phyloP scores from a whole-genome alignment of 2,329 filamentous ascomycete genomes.

The Elsinoe arachidis region DNA sequence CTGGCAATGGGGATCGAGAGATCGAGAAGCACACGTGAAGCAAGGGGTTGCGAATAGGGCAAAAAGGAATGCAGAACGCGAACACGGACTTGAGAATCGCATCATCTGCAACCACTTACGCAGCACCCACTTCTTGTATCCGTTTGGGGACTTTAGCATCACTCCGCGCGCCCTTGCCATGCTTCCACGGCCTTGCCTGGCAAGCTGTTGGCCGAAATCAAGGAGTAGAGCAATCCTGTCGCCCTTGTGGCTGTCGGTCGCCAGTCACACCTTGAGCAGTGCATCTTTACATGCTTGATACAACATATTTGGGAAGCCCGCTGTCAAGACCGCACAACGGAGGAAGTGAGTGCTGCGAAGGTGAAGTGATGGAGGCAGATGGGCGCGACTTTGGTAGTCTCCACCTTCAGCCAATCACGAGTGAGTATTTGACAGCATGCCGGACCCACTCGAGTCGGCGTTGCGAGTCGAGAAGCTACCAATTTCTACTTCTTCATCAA shows the following conservation, averaged over 20 bases:
- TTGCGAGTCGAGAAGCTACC: slow-evolving; percentile 10
- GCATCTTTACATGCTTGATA: too few species aligned
- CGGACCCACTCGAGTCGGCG: slow-evolving; percentile 6
- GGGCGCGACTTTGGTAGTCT: too few species aligned
- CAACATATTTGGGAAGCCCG: too few species aligned
- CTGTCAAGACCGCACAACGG: too few species aligned
- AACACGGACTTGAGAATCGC: background rate
- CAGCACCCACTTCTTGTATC: background rate
- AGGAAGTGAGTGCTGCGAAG: too few species aligned
- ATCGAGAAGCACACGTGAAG: background rate
- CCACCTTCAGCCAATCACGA: background rate
- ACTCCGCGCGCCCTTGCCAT: slow-evolving; percentile 1
- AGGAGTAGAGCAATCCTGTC: background rate
- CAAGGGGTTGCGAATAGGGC: background rate
- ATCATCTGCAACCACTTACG: background rate
- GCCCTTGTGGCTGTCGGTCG: background rate
- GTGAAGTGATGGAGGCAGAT: too few species aligned
- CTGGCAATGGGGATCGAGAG: background rate
- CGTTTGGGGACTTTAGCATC: background rate
- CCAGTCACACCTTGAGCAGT: background rate
- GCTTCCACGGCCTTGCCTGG: background rate
- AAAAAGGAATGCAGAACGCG: slow-evolving; percentile 1
- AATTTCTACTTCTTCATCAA: slow-evolving; percentile 13
- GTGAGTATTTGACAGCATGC: background rate
- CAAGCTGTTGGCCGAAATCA: background rate